phyloP scores from a whole-genome alignment of 441 rosid genomes.

The Bruguiera hainesii region DNA sequence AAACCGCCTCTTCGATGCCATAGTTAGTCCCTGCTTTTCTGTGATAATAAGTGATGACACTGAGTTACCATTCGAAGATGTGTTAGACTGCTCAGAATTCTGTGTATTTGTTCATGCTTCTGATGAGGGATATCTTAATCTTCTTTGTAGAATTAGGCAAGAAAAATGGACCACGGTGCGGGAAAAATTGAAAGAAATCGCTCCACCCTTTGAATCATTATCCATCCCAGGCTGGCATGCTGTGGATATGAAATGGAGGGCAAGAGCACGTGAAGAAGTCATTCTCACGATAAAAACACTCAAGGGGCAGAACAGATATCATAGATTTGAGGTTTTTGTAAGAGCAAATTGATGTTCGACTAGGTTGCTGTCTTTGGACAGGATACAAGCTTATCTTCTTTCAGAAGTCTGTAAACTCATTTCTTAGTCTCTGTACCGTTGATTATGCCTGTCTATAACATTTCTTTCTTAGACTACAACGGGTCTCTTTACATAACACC shows the following conservation, averaged over 20 bases:
- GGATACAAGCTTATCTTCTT: neutral
- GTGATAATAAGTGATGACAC: conserved; percentile 73
- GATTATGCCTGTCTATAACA: neutral
- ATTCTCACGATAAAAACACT: conserved; percentile 26
- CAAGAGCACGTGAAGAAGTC: conserved; percentile 47
- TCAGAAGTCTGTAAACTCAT: neutral
- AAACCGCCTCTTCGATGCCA: conserved; percentile 74
- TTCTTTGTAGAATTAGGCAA: conserved; percentile 46
- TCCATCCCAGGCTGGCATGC: conserved; percentile 57
- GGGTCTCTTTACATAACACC: too few species aligned
- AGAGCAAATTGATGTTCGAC: neutral
- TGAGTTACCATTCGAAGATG: conserved; percentile 76
- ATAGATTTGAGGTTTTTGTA: conserved; percentile 21
- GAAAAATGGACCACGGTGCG: conserved; percentile 65
- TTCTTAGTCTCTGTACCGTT: neutral
- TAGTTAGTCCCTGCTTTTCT: conserved; percentile 68
- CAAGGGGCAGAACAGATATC: conserved; percentile 53
- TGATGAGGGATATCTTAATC: conserved; percentile 52
- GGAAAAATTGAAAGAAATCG: conserved; percentile 54
- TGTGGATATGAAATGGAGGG: conserved; percentile 73
- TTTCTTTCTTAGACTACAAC: too few species aligned
- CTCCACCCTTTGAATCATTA: conserved; percentile 45
- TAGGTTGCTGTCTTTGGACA: neutral
- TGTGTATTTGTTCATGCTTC: conserved; percentile 56
- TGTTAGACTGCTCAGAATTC: conserved; percentile 65